Evolutionary conservation across 352 stramenopile species (phyloP), one percentile per base, ranked within the genome.

Genomic region (Paralagenidium karlingii): DNA sequence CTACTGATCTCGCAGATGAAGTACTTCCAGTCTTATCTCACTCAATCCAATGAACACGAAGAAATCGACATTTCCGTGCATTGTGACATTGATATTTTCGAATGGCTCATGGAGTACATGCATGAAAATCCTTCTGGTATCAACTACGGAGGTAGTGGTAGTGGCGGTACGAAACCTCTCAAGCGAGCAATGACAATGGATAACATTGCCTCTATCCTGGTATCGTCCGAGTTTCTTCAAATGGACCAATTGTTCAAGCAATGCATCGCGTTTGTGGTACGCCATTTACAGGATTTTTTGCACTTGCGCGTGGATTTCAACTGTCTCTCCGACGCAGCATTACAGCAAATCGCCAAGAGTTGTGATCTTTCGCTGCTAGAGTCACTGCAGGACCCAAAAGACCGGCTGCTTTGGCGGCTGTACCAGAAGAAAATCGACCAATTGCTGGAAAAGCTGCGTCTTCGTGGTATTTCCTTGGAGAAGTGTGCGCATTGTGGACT

Each of bases 11-110:
- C 69, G 40, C 78, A 92, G 39, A 96, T 96, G 83, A 80, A 83
- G 45, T 96, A 95, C 63, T 96, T 96, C 53, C 67, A 60, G 30
- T 47, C 60, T n/a, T 92, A 85, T 24, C 51, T 93, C 15, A 82
- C 75, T 48, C 65, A 81, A 32, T 58, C 63, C 31, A 82, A 79
- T 51, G 68, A 77, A 36, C 56, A 81, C 51, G 79, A 96, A 39
- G 82, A 95, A 54, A 89, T 95, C 48, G 82, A 95, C 57, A 95
- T 96, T 41, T 90, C 74, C 8, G 83, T 96, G 45, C 82, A 95
- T 47, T 96, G 83, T 48, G 85, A 96, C 55, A 73, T 95, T 15
- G 63, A 92, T 47, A 85, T 95, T 43, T 95, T 96, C 43, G 83
- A 93, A 56, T 88, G 85, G 60, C 63, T 96, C 18, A 73, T 95